These are phyloP conservation scores for Neofusicoccum umdonicola DNA, from an alignment of 2,329 filamentous ascomycete species.

Conservation along the genomic window DNA sequence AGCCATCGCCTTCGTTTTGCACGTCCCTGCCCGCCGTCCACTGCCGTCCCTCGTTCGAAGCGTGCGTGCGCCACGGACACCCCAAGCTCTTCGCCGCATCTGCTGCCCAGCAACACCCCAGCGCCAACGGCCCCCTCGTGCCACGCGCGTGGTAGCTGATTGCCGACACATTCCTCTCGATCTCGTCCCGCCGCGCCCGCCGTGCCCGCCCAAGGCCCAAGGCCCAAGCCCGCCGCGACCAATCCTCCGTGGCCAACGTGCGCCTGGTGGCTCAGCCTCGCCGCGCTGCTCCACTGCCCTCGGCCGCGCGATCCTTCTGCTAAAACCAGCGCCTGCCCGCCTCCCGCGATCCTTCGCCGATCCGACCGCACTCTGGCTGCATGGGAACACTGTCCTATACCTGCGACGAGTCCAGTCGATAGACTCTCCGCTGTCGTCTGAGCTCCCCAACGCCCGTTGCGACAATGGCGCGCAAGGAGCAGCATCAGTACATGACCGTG, in stretches of 20 bases:
- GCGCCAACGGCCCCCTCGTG: background rate
- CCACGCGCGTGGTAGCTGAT: background rate
- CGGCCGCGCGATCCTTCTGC: background rate
- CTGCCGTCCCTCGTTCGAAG: background rate
- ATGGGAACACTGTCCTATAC: conserved; percentile 1
- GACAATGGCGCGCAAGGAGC: conserved; percentile 3
- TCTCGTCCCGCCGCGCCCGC: background rate
- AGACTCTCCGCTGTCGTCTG: background rate
- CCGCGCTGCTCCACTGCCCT: background rate
- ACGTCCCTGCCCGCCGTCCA: background rate
- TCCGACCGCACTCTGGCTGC: background rate
- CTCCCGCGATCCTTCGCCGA: background rate
- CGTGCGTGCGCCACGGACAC: background rate
- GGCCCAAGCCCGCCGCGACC: background rate
- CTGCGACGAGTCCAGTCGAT: background rate
- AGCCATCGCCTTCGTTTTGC: background rate
- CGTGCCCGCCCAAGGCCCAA: background rate
- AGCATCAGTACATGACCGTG: conserved; percentile 16
- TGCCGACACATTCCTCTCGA: background rate
- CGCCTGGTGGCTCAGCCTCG: conserved; percentile 1
- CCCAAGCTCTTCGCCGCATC: background rate
- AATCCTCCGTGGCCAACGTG: background rate
- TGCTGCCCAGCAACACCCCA: background rate
- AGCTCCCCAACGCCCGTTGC: background rate
- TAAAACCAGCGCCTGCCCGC: background rate